A percentile compares a stretch with the other conserved stretches of the same genome.
These are phyloP conservation scores for Phytophthora pseudosyringae DNA, from an alignment of 352 stramenopile species.

Conservation along the genomic window DNA sequence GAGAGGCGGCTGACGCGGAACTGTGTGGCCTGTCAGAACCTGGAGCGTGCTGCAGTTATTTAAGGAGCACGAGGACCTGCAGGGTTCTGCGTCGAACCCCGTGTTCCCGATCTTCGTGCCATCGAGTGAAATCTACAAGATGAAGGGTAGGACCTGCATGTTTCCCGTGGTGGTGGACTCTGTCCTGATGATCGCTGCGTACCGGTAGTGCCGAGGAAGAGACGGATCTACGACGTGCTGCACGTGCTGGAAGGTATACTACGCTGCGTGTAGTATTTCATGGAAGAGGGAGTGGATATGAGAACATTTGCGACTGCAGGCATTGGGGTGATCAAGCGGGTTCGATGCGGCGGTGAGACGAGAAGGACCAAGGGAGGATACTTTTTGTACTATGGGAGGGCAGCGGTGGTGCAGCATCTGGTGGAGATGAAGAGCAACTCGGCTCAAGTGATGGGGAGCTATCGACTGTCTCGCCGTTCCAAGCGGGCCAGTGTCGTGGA, in stretches of 20 bases:
- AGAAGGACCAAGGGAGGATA: slow-evolving; percentile 42
- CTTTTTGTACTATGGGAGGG: slow-evolving; percentile 68
- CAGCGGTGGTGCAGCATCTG: slow-evolving; percentile 49
- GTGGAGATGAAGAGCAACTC: slow-evolving; percentile 39
- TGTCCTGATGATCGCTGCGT: slow-evolving; percentile 16
- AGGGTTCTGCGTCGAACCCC: slow-evolving; percentile 15
- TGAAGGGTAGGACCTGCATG: slow-evolving; percentile 54
- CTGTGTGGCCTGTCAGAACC: slow-evolving; percentile 40
- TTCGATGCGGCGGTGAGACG: slow-evolving; percentile 42
- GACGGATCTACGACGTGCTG: slow-evolving; percentile 78
- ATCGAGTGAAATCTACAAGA: slow-evolving; percentile 68
- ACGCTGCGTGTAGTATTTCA: not conserved
- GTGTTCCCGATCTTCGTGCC: slow-evolving; percentile 58
- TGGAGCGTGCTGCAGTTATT: slow-evolving; percentile 66
- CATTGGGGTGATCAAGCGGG: slow-evolving; percentile 66
- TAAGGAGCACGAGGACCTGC: slow-evolving; percentile 57
- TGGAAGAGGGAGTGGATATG: not conserved
- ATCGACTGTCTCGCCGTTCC: slow-evolving; percentile 17
- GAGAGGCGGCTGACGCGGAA: slow-evolving; percentile 1
- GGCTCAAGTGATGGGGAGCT: slow-evolving; percentile 23
- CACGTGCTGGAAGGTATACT: slow-evolving; percentile 77
- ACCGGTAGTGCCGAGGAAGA: slow-evolving; percentile 62
- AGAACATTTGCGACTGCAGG: slow-evolving; percentile 36
- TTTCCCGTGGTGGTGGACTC: not conserved
- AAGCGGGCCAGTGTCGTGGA: slow-evolving; percentile 28